Conservation (phyloP, 352 stramenopile species). For the Thalassiosira livingstoniorum region DNA sequence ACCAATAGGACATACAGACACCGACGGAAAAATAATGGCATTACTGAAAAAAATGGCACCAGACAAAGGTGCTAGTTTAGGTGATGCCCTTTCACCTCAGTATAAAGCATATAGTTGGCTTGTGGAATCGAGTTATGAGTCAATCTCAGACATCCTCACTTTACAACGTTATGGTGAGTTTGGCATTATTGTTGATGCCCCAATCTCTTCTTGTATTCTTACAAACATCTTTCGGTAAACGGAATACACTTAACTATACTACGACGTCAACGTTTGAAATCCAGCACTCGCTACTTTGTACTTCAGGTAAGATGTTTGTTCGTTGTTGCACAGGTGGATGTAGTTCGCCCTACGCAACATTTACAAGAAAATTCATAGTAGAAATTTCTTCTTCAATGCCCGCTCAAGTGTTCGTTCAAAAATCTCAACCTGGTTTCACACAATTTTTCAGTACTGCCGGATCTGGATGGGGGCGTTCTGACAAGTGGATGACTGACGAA, state of each 20-base stretch:
- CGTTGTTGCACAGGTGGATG: neutral
- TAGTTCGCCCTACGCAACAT: neutral
- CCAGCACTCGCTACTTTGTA: constrained; percentile 49
- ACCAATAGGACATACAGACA: constrained; percentile 9
- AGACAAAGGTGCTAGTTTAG: constrained; percentile 31
- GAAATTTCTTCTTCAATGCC: no score
- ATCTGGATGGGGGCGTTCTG: constrained; percentile 27
- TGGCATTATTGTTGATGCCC: no score
- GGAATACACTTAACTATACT: no score
- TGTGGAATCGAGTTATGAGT: constrained; percentile 9
- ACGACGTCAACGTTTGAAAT: no score
- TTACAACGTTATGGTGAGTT: constrained; percentile 59
- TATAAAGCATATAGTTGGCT: constrained; percentile 52
- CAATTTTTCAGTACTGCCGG: constrained; percentile 36
- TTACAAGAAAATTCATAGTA: constrained; percentile 1
- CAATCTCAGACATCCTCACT: constrained; percentile 36
- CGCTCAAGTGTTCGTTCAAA: no score
- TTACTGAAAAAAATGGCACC: constrained; percentile 28
- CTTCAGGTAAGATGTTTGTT: constrained; percentile 33
- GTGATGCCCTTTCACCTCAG: constrained; percentile 36
- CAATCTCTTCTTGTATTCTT: no score
- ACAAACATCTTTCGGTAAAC: no score
- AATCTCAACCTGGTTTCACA: no score
- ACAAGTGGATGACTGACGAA: constrained; percentile 30
- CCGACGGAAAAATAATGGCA: neutral